A percentile compares a stretch with the other conserved stretches of the same genome.
Conservation (phyloP, 495 filamentous ascomycete genomes). For the Penicillium canescens region DNA sequence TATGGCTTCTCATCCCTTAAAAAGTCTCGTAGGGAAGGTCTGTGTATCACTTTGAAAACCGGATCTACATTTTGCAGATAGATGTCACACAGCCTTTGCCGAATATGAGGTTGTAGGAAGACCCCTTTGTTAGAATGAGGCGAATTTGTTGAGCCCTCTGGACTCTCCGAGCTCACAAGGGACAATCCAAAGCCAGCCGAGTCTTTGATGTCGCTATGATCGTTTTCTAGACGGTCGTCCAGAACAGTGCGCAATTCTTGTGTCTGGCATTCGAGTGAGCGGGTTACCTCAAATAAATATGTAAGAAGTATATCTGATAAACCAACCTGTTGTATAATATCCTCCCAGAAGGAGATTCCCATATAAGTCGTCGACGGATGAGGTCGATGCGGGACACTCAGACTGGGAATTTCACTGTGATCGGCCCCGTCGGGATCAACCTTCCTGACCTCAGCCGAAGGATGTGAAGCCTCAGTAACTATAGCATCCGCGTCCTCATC, state of each 20-base stretch:
- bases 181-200: constrained; percentile 13
- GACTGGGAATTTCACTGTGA: constrained; percentile 1
- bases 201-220: constrained; percentile 9
- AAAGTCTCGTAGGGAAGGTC: constrained; percentile 32
- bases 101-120: constrained; percentile 1
- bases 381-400: constrained; percentile 10
- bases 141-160: constrained; percentile 14
- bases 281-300: neutral
- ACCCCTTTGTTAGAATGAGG: constrained; percentile 10
- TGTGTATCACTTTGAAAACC: constrained; percentile 41
- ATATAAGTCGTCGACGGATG: constrained; percentile 21
- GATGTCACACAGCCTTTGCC: constrained; percentile 28
- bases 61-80: constrained; percentile 41
- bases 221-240: constrained; percentile 21
- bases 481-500: neutral
- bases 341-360: constrained; percentile 34
- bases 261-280: constrained; percentile 8
- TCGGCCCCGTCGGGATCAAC: constrained; percentile 8
- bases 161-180: constrained; percentile 20
- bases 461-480: neutral
- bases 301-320: neutral
- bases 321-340: constrained; percentile 34
- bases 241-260: constrained; percentile 24
- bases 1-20: constrained; percentile 31
- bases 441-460: constrained; percentile 2